A percentile compares a stretch with the other conserved stretches of the same genome.
These are phyloP conservation scores for Wickerhamiella pararugosa DNA, from an alignment of 1,139 yeast species.

Conservation along the genomic window DNA sequence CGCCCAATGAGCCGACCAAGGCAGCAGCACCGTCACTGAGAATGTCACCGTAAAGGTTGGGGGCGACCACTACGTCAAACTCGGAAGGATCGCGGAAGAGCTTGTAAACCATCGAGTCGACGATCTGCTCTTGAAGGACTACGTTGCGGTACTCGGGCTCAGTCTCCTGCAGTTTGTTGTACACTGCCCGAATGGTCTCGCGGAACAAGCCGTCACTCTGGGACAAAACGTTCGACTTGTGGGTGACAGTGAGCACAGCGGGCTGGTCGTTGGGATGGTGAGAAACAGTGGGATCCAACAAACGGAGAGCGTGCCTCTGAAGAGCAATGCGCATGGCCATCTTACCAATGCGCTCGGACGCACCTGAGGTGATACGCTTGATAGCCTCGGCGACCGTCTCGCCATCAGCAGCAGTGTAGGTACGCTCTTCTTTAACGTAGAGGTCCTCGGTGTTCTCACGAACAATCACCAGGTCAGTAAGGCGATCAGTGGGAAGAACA, in stretches of 20 bases:
- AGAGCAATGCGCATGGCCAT: slow-evolving; percentile 88
- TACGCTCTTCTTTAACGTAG: slow-evolving; percentile 81
- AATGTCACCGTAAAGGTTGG: slow-evolving; percentile 94
- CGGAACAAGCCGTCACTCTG: slow-evolving; percentile 93
- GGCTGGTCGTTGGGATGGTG: slow-evolving; percentile 26
- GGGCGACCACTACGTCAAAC: slow-evolving; percentile 96
- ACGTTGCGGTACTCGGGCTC: slow-evolving; percentile 30
- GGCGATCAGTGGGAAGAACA: slow-evolving; percentile 64
- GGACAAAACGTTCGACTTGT: slow-evolving; percentile 87
- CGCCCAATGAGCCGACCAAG: slow-evolving; percentile 92
- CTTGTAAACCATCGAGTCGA: slow-evolving; percentile 97
- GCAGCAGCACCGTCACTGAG: slow-evolving; percentile 99
- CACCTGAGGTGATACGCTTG: slow-evolving; percentile 83
- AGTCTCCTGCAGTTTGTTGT: slow-evolving; percentile 43
- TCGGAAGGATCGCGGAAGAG: slow-evolving; percentile 96
- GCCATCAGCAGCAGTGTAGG: slow-evolving; percentile 55
- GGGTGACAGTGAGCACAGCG: slow-evolving; percentile 82
- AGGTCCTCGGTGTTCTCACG: slow-evolving; percentile 97
- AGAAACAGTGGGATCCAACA: slow-evolving; percentile 38
- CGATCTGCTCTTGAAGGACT: slow-evolving; percentile 83
- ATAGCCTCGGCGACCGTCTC: slow-evolving; percentile 91
- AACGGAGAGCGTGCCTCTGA: slow-evolving; percentile 74
- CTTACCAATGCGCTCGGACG: slow-evolving; percentile 72
- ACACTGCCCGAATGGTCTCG: slow-evolving; percentile 69
- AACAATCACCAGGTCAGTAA: slow-evolving; percentile 93